Evolutionary conservation across 805 yeast species (phyloP), one percentile per base, ranked within the genome.

Genomic region (Candida chauliodis): DNA sequence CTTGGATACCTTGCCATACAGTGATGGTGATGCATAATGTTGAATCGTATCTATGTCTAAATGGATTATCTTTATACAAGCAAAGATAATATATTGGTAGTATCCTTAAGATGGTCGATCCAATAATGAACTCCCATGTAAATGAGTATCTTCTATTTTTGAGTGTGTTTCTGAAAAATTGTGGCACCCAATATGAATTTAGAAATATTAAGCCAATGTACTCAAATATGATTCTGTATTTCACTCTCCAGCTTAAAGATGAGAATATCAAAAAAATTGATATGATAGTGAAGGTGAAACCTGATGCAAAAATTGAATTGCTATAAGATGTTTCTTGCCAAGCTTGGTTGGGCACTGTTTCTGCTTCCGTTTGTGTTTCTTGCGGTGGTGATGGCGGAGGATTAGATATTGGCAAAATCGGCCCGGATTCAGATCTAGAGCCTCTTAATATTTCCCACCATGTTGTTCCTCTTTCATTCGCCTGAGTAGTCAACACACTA

Each of bases 111-210:
- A 77, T 26, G 0, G 88, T 76, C 0, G 84, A 77, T 0, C 89
- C 85, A 8, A 81, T 18, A n/a, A 88, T 74, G 49, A 84, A 90
- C 44, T 75, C 78, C 90, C 95, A 85, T 25, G 71, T 61, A 45
- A 88, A 77, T 10, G 63, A 50, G 3, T 84, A 78, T 39, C 76
- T 69, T 40, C 87, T 70, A 15, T 90, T 91, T 37, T 86, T 72
- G 20, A 80, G 56, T 2, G 81, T 76, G 54, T 88, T 87, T 55
- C 96, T 71, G 49, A 79, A 80, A 30, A 86, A 81, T 58, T 90
- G 98, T 1, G 97, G 96, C 11, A 85, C 48, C 96, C 96, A 89
- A 48, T 76, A 81, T 1, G 95, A 84, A 55, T 79, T 84, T 20
- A 82, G 49, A 1, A 70, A 35, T 2, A 79, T 43, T 8, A 82